Percentiles rank a stretch among this genome's conserved stretches.
Evolutionary conservation across 345 rosid species (phyloP).

Genomic region (Moringa oleifera): DNA sequence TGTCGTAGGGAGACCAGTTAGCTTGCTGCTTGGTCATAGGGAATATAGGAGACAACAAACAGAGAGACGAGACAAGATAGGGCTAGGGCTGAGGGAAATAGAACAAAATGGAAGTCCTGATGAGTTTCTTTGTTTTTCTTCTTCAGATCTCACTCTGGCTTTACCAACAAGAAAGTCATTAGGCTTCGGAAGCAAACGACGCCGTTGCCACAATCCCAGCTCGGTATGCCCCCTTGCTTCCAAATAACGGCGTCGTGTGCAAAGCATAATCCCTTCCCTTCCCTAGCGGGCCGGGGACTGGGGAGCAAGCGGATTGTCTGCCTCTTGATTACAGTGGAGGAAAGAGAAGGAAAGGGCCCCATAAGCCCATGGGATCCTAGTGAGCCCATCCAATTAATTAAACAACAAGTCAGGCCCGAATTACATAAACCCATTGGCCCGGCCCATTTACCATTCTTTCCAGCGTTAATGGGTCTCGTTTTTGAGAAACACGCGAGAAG

Average conservation of each 20-base stretch:
- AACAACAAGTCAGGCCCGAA: neutral
- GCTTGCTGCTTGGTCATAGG: slow-evolving; percentile 81
- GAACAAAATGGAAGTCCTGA: slow-evolving; percentile 5
- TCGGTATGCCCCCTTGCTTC: too few species aligned
- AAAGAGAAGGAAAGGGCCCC: too few species aligned
- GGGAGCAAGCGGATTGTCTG: too few species aligned
- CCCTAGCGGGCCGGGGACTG: too few species aligned
- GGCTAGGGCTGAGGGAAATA: slow-evolving; percentile 3
- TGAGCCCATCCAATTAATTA: too few species aligned
- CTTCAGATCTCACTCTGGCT: slow-evolving; percentile 32
- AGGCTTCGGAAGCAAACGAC: neutral
- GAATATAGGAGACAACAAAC: slow-evolving; percentile 6
- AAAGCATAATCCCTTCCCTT: too few species aligned
- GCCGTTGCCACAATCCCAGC: neutral
- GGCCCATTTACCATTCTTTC: neutral
- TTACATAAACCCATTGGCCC: neutral
- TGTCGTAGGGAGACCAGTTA: slow-evolving; percentile 87
- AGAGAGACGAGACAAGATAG: slow-evolving; percentile 3
- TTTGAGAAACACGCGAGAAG: neutral
- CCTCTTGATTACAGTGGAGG: too few species aligned
- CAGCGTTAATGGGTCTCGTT: neutral
- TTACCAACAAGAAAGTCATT: slow-evolving; percentile 21
- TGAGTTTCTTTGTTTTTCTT: neutral
- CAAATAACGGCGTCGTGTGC: too few species aligned
- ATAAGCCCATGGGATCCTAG: too few species aligned